Base-by-base conservation (phyloP, 2,329 filamentous ascomycete species). In the Xylaria sp. region DNA sequence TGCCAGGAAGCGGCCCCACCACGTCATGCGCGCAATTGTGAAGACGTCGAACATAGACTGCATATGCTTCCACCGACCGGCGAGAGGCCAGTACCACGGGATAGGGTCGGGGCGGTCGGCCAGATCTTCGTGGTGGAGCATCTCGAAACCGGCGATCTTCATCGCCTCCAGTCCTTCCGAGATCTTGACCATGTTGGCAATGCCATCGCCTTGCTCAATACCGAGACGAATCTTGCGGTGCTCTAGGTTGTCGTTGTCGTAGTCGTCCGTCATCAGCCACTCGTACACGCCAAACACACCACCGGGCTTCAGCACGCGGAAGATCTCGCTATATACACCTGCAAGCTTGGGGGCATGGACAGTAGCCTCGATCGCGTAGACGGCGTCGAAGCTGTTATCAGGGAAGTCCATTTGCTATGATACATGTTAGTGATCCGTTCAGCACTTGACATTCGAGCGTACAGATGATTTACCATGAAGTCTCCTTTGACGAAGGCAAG, bases 251-350 rank as follows among this genome's bases (percentile, higher is more conserved):
- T 92, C 86, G 79, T 97, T 95, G 83, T 98, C 92, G 82, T 98
- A 99, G 27, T 90, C 85, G 71, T 98, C 94, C 6, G 94, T 98
- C 96, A 99, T 98, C 78, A 98, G 86, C 96, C 96, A 98, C 82
- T 99, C 96, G 83, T 98, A 99, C 61, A 98, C 95, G 78, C 95
- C 96, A 76, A 98, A 99, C 60, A 93, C 86, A 80, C 96, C 95
- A 69, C 96, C 96, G 21, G 96, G 96, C 87, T 98, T 99, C 71
- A 99, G 86, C 24, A 98, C 94, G 56, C 93, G 92, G 88, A 91
- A 94, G 77, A 98, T 98, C 81, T 98, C 92, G 79, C 89, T 91
- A 85, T 99, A 99, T 73, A 98, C 94, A 67, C 93, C 94, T 77
- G 94, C 92, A 7, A 98, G 89, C 53, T 90, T 92, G 50, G 95